Base-by-base conservation (phyloP, 108 stramenopile species). In the Phaeodactylum tricornutum region DNA sequence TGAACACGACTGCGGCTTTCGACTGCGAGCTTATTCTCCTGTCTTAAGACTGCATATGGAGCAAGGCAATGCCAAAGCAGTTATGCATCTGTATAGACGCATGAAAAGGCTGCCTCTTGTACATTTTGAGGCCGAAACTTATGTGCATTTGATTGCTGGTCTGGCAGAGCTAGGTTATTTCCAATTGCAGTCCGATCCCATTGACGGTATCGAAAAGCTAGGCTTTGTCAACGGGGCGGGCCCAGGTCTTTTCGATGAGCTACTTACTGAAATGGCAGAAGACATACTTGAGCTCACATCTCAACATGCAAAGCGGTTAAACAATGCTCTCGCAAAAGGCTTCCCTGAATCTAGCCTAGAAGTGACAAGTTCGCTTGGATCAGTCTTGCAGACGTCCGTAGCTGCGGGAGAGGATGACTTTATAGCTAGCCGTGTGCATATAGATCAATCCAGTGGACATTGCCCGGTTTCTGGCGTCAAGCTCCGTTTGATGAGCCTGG, bases 21-120 rank as follows among this genome's bases (percentile, higher is more conserved):
- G 77, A 24, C 59, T 84, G 11, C 79, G 88, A 37, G 79, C 81
- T n/a, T 91, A 79, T 60, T 48, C 76, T 14, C 88, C 88, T 12
- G 60, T 86, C 14, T 66, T 83, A 50, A 62, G 65, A 46, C 34
- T 43, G 14, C 84, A 86, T 53, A 58, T 79, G 20, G 69, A 91
- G 25, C 32, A 58, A 40, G 63, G 68, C 2, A 74, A 86, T 38
- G 25, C 77, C 4, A 33, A 64, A 8, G 55, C 74, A 19, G 84
- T 72, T 9, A 47, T 91, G 6, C 52, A 64, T 22, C 48, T 91
- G 26, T 86, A 75, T 54, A 47, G 55, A 23, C 63, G 59, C 27
- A 91, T 91, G 84, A 69, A 67, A 29, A 38, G 56, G 5, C 16
- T 29, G 15, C 29, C 47, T 1, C 50, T 49, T 5, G 88, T 86